phyloP scores from a whole-genome alignment of 1,139 yeast species.

The Saccharomycopsis hybrid region DNA sequence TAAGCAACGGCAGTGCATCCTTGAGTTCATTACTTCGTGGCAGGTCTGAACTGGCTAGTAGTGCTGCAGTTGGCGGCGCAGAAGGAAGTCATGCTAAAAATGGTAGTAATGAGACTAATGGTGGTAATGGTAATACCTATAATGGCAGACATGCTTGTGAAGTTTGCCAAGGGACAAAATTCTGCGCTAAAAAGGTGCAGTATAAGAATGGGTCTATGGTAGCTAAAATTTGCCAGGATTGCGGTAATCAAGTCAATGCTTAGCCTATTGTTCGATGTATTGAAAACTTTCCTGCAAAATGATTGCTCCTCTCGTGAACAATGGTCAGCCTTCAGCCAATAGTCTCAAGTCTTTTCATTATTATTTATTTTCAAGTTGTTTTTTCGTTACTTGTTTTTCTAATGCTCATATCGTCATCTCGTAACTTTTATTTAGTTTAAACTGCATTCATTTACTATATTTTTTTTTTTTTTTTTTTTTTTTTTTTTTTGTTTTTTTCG shows the following conservation, averaged over 20 bases:
- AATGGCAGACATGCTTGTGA: conserved; percentile 28
- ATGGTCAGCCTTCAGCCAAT: background rate
- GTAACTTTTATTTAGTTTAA: too few relatives aligned
- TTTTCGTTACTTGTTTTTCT: conserved; percentile 18
- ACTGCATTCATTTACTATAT: too few relatives aligned
- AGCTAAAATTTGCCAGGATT: conserved; percentile 29
- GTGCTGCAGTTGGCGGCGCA: too few relatives aligned
- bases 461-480: too few relatives aligned
- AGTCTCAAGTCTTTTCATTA: conserved; percentile 15
- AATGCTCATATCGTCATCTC: too few relatives aligned
- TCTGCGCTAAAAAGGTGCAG: conserved; percentile 22
- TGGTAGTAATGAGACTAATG: background rate
- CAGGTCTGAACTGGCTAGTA: conserved; percentile 19
- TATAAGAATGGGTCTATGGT: conserved; percentile 21
- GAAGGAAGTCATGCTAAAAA: too few relatives aligned
- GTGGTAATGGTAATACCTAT: background rate
- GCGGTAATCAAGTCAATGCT: conserved; percentile 28
- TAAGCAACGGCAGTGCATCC: conserved; percentile 17
- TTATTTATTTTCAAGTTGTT: conserved; percentile 23
- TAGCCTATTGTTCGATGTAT: background rate
- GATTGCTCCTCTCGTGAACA: too few relatives aligned
- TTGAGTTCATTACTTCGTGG: conserved; percentile 21
- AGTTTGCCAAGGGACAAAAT: conserved; percentile 32
- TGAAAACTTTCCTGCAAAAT: background rate
- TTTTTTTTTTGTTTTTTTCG: too few relatives aligned